Evolutionary conservation across 129 eudicot species (phyloP), one percentile per base, ranked within the genome.

Genomic region (Flaveria sonorensis): DNA sequence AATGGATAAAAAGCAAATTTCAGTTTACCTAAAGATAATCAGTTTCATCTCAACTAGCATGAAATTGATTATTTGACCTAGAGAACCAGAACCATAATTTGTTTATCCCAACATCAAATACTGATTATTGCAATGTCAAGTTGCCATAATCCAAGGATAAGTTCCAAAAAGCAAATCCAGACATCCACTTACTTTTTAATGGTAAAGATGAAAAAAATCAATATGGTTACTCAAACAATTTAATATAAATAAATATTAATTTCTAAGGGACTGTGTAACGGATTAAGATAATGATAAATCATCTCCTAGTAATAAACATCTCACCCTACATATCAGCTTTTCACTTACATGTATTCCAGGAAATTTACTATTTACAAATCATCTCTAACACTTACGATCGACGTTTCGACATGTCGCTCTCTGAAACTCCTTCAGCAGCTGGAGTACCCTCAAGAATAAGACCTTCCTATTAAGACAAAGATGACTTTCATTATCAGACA

Each of bases 371-470:
- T 47, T 61, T 39, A 23, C 45, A 61, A 23, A 78, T 7, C 6
- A 7, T 48, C 3, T 45, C 39, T 20, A 63, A 24, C 15, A 87
- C 99, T 95, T 86, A 89, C 97, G 74, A 72, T 87, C 88, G 88
- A 55, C 99, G 93, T 70, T 94, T 94, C 53, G 90, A 73, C 87
- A 94, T 71, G 75, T 95, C 99, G 26, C 82, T 82, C 3, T 84
- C 88, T 69, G 97, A 95, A 86, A 95, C 99, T 55, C 97, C 99
- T 84, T 79, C 92, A 53, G 97, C 99, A 77, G 99, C 97, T 26
- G 99, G 90, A 72, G 97, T 89, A 53, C 94, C 99, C 85, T 91
- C 97, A 68, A 85, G 67, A 77, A 95, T 89, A 76, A 89, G 87
- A 73, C 99, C 99, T 79, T 95, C 99, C 99, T 95, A 75, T 85